Evolutionary conservation across 192 early-diverging fungal species (phyloP), one percentile per base, ranked within the genome.

Genomic region (Lunasporangiospora selenospora): DNA sequence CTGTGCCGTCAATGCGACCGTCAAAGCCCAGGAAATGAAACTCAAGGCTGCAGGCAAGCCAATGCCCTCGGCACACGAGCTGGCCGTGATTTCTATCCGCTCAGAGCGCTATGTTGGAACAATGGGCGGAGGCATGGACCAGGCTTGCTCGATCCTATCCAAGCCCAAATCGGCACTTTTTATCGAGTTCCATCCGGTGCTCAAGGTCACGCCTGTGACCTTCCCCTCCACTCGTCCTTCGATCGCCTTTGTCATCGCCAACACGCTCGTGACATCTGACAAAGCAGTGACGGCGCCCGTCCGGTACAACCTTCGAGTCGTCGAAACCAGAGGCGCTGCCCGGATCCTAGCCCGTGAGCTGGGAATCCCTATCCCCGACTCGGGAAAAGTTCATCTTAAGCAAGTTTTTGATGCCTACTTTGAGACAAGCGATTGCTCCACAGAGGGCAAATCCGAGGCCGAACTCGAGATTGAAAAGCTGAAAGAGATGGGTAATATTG

Each of bases 251-350:
- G 90, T 96, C 40, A 89, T 98, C 61, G 92, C 95, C 31, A 91
- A 98, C 79, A 93, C 94, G 0, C 73, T 94, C 34, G 92, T 95
- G 1, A 86, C 85, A 0, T 83, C 92, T 10, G 92, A 98, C 63
- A 98, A 98, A 75, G 84, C 87, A 33, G 86, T 90, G 4, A 95
- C 93, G 8, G 95, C 90, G 2, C 92, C 95, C 6, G 87, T 81
- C 5, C 86, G 92, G 75, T 98, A 98, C 77, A 98, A 98, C 76
- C 76, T 96, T 15, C 88, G 96, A 29, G 96, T 96, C 0, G 91
- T 96, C 18, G 96, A 98, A 62, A 94, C 92, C 10, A 88, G 92
- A 18, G 65, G 95, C 3, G 94, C 87, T 11, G 89, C 91, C 3
- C 75, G 87, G 13, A 76, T 91, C 32, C 59, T 93, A 37, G 80